A percentile compares a stretch with the other conserved stretches of the same genome.
phyloP scores from a whole-genome alignment of 2,329 filamentous ascomycete genomes.

The Penicillium sp. region DNA sequence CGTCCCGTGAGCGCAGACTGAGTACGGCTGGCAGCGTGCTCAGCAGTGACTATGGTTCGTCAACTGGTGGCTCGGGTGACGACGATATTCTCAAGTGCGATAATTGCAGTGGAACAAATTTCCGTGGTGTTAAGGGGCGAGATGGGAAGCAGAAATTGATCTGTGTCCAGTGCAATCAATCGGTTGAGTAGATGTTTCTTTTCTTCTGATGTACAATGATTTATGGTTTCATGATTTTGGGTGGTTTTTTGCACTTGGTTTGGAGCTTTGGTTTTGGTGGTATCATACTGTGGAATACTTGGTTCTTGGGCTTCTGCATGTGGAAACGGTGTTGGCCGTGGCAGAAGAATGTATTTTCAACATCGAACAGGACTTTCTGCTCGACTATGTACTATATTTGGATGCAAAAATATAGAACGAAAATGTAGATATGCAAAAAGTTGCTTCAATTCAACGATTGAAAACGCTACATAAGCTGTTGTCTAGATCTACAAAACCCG shows the following conservation, averaged over 20 bases:
- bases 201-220: not conserved
- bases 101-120: slow-evolving; percentile 61
- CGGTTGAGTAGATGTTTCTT: slow-evolving; percentile 21
- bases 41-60: slow-evolving; percentile 56
- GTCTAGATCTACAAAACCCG: not conserved
- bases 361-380: not conserved
- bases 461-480: not conserved
- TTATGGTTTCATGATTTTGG: not conserved
- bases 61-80: slow-evolving; percentile 39
- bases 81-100: slow-evolving; percentile 56
- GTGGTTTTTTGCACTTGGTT: not conserved
- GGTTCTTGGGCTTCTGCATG: not conserved
- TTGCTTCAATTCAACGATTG: not conserved
- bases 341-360: not conserved
- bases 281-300: not conserved
- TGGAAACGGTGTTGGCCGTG: not conserved
- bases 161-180: slow-evolving; percentile 55
- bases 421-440: not conserved
- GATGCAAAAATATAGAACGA: not conserved
- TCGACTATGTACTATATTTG: not conserved
- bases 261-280: not conserved
- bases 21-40: slow-evolving; percentile 54
- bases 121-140: slow-evolving; percentile 58
- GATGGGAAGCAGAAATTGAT: slow-evolving; percentile 56
- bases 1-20: slow-evolving; percentile 31